Evolutionary conservation across 805 yeast species (phyloP).

Genomic region (Debaryomyces hansenii): DNA sequence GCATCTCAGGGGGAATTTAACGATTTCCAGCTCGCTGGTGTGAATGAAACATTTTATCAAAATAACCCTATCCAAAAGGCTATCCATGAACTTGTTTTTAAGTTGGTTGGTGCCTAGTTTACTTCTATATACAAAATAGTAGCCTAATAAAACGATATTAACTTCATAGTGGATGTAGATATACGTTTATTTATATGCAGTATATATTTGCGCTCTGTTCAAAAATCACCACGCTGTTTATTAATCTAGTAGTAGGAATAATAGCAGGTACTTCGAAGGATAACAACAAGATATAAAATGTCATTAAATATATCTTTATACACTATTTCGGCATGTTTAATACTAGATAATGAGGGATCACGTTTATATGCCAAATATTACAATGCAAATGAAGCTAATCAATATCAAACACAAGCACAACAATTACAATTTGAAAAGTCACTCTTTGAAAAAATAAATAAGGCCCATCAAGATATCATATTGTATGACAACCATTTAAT

Average conservation of each 20-base stretch:
- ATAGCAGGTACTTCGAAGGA: neutral
- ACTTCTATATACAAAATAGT: neutral
- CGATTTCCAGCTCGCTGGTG: constrained; percentile 18
- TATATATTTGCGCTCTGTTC: neutral
- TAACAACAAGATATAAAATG: constrained; percentile 19
- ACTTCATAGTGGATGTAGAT: neutral
- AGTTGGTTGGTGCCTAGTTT: constrained; percentile 16
- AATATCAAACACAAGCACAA: constrained; percentile 49
- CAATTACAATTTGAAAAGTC: constrained; percentile 77
- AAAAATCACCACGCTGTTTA: constrained; percentile 9
- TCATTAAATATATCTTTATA: constrained; percentile 65
- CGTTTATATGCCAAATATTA: constrained; percentile 86
- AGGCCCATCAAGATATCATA: constrained; percentile 76
- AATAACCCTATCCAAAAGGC: constrained; percentile 33
- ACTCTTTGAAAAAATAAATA: constrained; percentile 73
- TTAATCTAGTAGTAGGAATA: neutral
- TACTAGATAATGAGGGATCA: constrained; percentile 79
- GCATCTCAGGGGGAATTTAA: neutral
- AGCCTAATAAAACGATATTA: neutral
- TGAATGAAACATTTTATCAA: constrained; percentile 27
- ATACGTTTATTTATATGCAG: neutral
- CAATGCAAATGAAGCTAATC: constrained; percentile 54
- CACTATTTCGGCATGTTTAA: constrained; percentile 75
- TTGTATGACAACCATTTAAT: constrained; percentile 77
- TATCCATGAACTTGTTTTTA: constrained; percentile 35